Evolutionary conservation across 1,139 yeast species (phyloP).

Genomic region (Geotrichum reessii): DNA sequence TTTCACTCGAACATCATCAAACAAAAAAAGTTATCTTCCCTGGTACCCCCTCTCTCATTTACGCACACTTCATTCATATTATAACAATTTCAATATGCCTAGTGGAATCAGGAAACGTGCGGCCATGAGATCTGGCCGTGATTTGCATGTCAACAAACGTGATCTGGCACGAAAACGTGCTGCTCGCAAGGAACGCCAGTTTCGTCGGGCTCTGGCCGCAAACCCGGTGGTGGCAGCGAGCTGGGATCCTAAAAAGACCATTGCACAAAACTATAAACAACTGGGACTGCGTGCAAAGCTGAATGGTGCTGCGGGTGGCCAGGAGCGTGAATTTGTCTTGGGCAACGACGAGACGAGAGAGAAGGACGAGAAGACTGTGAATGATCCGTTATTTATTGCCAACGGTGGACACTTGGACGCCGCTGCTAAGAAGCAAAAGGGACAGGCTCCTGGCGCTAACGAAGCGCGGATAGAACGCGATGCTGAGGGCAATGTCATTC

Average conservation of each 20-base stretch:
- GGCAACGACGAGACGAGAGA: conserved; percentile 2
- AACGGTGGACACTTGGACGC: background rate
- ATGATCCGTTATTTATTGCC: background rate
- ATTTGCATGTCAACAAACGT: conserved; percentile 13
- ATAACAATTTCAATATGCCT: conserved; percentile 29
- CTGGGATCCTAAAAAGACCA: conserved; percentile 82
- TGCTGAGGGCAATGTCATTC: conserved; percentile 61
- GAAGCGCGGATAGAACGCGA: conserved; percentile 79
- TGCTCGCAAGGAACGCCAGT: conserved; percentile 3
- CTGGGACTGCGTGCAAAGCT: conserved; percentile 69
- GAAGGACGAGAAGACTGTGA: conserved; percentile 11
- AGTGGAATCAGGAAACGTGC: conserved; percentile 73
- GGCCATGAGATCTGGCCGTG: conserved; percentile 54
- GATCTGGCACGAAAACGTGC: conserved; percentile 9
- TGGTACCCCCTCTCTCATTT: background rate
- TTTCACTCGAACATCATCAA: background rate
- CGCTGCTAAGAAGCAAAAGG: conserved; percentile 24
- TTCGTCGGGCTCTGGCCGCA: conserved; percentile 14
- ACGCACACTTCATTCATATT: background rate
- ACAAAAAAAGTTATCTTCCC: background rate
- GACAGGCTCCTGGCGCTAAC: conserved; percentile 43
- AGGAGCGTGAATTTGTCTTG: conserved; percentile 33
- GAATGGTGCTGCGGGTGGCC: conserved; percentile 49
- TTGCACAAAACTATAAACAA: conserved; percentile 67
- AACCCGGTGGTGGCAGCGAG: conserved; percentile 81